Evolutionary conservation across 176 grass and related monocot genomes (phyloP).

Genomic region (Panicum miliaceum): DNA sequence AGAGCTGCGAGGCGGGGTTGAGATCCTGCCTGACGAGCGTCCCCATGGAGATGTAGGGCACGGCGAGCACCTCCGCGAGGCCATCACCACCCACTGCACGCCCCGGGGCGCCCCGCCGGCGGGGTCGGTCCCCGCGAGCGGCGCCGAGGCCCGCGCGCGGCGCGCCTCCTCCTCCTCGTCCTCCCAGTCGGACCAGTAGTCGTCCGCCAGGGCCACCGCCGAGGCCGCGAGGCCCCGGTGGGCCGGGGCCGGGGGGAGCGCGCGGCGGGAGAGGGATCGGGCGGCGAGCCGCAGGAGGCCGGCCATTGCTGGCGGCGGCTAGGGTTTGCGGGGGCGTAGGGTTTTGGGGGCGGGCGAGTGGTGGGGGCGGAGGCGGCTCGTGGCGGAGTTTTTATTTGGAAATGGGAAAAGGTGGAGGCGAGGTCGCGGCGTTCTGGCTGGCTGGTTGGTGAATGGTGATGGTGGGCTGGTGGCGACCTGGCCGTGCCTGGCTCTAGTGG

Average conservation of each 20-base stretch:
- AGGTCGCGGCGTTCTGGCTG: background rate
- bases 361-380: slow-evolving; percentile 8
- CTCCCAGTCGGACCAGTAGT: slow-evolving; percentile 80
- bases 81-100: slow-evolving; percentile 96
- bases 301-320: slow-evolving; percentile 59
- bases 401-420: slow-evolving; percentile 2
- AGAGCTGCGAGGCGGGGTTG: slow-evolving; percentile 62
- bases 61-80: slow-evolving; percentile 79
- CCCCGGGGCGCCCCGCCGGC: slow-evolving; percentile 40
- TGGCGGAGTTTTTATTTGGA: slow-evolving; percentile 26
- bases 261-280: slow-evolving; percentile 41
- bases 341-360: slow-evolving; percentile 36
- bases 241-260: background rate
- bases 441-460: background rate
- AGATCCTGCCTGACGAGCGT: slow-evolving; percentile 86
- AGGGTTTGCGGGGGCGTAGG: slow-evolving; percentile 51
- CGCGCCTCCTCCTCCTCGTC: slow-evolving; percentile 35
- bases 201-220: slow-evolving; percentile 59
- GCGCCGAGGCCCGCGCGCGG: slow-evolving; percentile 28
- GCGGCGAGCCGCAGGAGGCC: slow-evolving; percentile 55
- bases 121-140: slow-evolving; percentile 3
- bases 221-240: slow-evolving; percentile 48
- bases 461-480: no score
- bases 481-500: no score
- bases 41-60: slow-evolving; percentile 94